phyloP scores from a whole-genome alignment of 306 rosid species.

The Gynostemma pentaphyllum region DNA sequence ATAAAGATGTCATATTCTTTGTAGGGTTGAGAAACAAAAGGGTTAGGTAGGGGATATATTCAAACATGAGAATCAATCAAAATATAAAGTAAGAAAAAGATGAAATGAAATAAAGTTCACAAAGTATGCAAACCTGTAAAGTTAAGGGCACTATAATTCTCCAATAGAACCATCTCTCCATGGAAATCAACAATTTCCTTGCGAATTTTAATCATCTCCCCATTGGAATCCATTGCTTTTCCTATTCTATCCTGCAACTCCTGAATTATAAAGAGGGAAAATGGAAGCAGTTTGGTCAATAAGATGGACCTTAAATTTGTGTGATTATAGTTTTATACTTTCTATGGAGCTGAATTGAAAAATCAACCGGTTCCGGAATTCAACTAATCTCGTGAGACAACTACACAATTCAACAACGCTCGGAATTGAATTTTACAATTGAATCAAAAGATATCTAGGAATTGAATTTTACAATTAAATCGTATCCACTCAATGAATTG shows the following conservation, averaged over 20 bases:
- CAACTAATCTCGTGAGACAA: no score
- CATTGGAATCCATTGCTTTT: slow-evolving; percentile 52
- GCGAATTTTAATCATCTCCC: slow-evolving; percentile 61
- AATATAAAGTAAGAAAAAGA: neutral
- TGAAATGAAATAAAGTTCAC: neutral
- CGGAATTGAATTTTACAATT: neutral
- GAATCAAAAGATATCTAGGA: neutral
- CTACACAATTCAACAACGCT: no score
- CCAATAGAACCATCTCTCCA: slow-evolving; percentile 96
- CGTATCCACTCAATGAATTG: neutral
- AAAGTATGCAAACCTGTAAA: slow-evolving; percentile 54
- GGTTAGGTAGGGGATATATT: neutral
- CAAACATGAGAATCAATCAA: neutral
- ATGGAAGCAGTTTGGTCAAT: neutral
- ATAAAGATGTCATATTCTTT: neutral
- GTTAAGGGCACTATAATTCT: slow-evolving; percentile 93
- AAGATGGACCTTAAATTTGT: neutral
- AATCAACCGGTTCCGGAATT: neutral
- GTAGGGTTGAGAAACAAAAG: neutral
- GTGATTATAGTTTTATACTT: neutral
- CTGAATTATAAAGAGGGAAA: slow-evolving; percentile 21
- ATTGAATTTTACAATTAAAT: neutral
- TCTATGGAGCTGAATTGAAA: neutral
- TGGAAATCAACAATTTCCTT: slow-evolving; percentile 96
- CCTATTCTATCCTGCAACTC: slow-evolving; percentile 87